Conservation (phyloP, 2,329 filamentous ascomycete genomes). For the Colletotrichum sp. region DNA sequence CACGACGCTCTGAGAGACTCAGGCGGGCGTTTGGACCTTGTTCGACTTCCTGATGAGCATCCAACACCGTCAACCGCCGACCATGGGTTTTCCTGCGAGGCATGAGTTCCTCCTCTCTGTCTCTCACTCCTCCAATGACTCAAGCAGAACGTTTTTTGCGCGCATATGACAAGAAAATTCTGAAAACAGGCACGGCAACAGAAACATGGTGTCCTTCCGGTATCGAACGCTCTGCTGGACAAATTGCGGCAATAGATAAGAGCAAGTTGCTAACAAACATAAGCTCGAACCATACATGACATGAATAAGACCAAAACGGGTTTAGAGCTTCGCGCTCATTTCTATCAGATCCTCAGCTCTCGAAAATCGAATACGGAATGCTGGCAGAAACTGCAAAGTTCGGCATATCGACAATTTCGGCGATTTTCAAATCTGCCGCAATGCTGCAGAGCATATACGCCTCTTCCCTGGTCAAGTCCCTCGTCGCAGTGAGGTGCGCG, state of each 20-base stretch:
- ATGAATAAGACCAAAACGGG: too few relatives aligned
- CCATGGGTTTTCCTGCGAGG: fast-evolving
- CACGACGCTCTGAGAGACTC: fast-evolving
- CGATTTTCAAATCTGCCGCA: conserved; percentile 54
- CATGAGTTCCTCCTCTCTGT: neutral
- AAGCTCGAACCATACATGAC: too few relatives aligned
- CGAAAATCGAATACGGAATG: conserved; percentile 53
- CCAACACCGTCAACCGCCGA: neutral
- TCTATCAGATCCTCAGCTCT: neutral
- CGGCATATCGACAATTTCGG: conserved; percentile 59
- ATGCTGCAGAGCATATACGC: conserved; percentile 59
- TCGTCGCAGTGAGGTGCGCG: conserved; percentile 51
- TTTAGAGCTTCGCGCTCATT: too few relatives aligned
- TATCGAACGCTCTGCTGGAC: neutral
- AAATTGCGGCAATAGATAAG: neutral
- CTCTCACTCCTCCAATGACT: neutral
- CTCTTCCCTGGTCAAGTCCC: conserved; percentile 49
- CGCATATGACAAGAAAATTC: neutral
- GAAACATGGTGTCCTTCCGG: fast-evolving
- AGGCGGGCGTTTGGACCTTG: fast-evolving
- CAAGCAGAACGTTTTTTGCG: neutral
- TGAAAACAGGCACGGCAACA: neutral
- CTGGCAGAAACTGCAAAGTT: conserved; percentile 56
- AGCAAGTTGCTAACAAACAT: too few relatives aligned
- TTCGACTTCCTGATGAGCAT: neutral